Conservation (phyloP, 805 yeast genomes). For the Candida palmyrensis region DNA sequence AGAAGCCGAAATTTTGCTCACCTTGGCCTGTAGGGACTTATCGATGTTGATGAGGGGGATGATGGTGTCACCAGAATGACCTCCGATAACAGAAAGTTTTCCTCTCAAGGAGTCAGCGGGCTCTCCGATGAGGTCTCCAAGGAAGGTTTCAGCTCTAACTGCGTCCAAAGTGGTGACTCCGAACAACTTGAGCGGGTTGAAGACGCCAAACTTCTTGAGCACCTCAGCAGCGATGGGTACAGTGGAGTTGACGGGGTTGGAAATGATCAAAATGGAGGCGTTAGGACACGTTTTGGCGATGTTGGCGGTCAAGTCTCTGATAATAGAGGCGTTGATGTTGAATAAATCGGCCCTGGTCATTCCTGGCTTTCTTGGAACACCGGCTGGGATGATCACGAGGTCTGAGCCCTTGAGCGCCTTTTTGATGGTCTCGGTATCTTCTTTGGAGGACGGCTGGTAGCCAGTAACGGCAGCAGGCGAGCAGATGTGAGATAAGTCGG, state of each 20-base stretch:
- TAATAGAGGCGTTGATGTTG: constrained; percentile 41
- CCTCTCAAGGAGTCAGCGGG: constrained; percentile 32
- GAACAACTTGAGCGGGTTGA: constrained; percentile 40
- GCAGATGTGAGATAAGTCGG: constrained; percentile 40
- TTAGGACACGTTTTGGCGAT: constrained; percentile 34
- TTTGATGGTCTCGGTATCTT: constrained; percentile 30
- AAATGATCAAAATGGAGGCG: constrained; percentile 41
- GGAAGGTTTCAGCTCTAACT: constrained; percentile 43
- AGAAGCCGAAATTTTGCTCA: constrained; percentile 25
- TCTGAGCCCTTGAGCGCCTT: constrained; percentile 35
- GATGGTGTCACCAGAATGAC: constrained; percentile 44
- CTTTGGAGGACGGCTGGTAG: constrained; percentile 34
- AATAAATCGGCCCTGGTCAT: constrained; percentile 45
- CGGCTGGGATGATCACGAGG: constrained; percentile 42
- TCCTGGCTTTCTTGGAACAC: constrained; percentile 45
- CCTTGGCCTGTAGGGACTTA: constrained; percentile 42
- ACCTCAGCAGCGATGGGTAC: constrained; percentile 47
- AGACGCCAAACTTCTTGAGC: constrained; percentile 41
- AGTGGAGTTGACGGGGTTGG: constrained; percentile 44
- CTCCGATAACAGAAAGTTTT: constrained; percentile 39
- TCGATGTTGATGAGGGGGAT: constrained; percentile 42
- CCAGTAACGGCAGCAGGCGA: constrained; percentile 37
- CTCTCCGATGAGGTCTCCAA: constrained; percentile 30
- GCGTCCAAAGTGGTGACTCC: constrained; percentile 44
- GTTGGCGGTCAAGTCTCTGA: constrained; percentile 38